Base-by-base conservation (phyloP, 192 early-diverging fungal species). In the Gamsiella multidivaricata region DNA sequence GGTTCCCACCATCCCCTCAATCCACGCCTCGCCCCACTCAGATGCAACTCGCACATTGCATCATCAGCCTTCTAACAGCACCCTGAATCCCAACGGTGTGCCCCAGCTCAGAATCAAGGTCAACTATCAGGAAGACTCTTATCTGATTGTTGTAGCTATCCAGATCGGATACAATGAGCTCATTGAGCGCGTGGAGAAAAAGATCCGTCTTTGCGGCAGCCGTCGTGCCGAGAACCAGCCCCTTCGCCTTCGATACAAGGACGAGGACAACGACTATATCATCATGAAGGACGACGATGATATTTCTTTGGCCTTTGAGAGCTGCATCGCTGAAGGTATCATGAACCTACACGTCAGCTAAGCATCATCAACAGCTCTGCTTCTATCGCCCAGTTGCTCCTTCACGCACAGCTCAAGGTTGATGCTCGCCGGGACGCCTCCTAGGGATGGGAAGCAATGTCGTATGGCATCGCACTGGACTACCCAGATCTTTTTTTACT, bases 191-290 rank as follows among this genome's bases (percentile, higher is more conserved):
- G 93, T 99, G 8, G 96, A 97, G 66, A 85, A 93, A 31, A 99
- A 99, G 79, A 92, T 98, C 62, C 84, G 91, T 49, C 80, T 96
- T 14, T 92, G 94, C 54, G 89, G 86, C 32, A 89, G 87, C 26
- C 85, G 85, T n/a, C 86, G 85, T 29, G 72, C 83, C 34, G 81
- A 82, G 66, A 29, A 84, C 79, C 53, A 84, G 70, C 58, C 81
- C 87, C 45, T 91, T 63, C 86, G 88, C 57, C 89, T 99, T 65
- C 88, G 89, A 67, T 98, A 98, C 75, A 89, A 91, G 67, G 96
- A 99, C 70, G 96, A 98, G 79, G 96, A 97, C 69, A 93, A 94
- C 42, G 96, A 98, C 67, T 88, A 91, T 70, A 90, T 96, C n/a
- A 89, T 88, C 33, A 89, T 99, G 47, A 90, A 91, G 63, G 91